phyloP scores from a whole-genome alignment of 164 flowering plant species.

The Vitis rotundifolia region DNA sequence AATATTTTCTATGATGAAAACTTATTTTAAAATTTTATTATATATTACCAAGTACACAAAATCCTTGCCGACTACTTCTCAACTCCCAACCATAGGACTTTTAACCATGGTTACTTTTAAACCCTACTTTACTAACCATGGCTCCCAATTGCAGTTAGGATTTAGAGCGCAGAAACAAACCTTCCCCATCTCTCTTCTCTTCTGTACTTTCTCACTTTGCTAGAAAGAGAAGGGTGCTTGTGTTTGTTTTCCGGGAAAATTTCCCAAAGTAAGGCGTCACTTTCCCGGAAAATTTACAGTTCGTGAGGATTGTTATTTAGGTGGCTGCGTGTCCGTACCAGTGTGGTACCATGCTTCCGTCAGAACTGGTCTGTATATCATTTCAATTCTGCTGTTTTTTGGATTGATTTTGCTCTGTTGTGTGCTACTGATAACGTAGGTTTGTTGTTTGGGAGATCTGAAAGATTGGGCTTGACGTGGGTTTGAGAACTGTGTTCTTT shows the following conservation, averaged over 20 bases:
- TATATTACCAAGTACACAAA: slow-evolving; percentile 12
- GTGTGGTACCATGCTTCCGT: slow-evolving; percentile 8
- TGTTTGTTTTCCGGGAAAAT: slow-evolving; percentile 18
- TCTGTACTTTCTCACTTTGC: slow-evolving; percentile 7
- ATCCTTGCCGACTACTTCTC: slow-evolving; percentile 29
- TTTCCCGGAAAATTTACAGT: slow-evolving; percentile 14
- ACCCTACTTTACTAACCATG: slow-evolving; percentile 10
- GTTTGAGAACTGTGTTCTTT: not conserved
- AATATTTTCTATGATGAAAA: too few relatives aligned
- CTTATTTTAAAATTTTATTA: not conserved
- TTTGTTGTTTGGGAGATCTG: slow-evolving; percentile 22
- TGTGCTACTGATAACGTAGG: slow-evolving; percentile 11
- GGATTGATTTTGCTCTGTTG: slow-evolving; percentile 1
- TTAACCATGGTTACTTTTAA: slow-evolving; percentile 24
- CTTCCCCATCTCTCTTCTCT: not conserved
- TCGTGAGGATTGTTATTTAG: slow-evolving; percentile 2
- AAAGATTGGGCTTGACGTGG: slow-evolving; percentile 3
- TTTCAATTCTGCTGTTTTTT: not conserved
- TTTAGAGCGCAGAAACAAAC: slow-evolving; percentile 1
- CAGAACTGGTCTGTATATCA: slow-evolving; percentile 21
- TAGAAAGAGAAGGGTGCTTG: not conserved
- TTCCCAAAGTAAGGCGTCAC: slow-evolving; percentile 1
- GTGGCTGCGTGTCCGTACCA: not conserved
- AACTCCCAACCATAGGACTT: slow-evolving; percentile 16
- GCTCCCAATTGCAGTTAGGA: slow-evolving; percentile 16